A percentile compares a stretch with the other conserved stretches of the same genome.
Evolutionary conservation across 2,329 filamentous ascomycete species (phyloP).

Genomic region (Laburnicola sp.): DNA sequence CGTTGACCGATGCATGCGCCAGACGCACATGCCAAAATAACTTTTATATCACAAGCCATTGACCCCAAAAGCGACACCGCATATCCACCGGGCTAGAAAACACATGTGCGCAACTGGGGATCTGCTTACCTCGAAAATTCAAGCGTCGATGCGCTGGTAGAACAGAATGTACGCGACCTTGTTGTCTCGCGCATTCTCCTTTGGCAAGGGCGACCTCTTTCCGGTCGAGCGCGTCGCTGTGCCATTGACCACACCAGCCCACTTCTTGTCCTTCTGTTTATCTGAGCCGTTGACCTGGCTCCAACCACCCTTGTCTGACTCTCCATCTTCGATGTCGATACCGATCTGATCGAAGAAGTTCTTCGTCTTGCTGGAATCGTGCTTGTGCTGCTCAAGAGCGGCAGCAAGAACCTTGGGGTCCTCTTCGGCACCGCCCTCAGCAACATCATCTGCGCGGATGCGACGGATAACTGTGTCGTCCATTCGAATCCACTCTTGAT

Average conservation of each 20-base stretch:
- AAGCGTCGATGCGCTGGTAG: constrained; percentile 76
- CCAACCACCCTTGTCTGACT: constrained; percentile 72
- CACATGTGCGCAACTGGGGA: neutral
- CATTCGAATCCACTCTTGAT: constrained; percentile 92
- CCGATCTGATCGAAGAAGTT: constrained; percentile 74
- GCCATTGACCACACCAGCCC: constrained; percentile 68
- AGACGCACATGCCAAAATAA: constrained; percentile 8
- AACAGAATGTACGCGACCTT: constrained; percentile 97
- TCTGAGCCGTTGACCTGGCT: constrained; percentile 75
- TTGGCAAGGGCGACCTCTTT: constrained; percentile 57
- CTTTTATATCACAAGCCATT: constrained; percentile 7
- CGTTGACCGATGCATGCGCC: constrained; percentile 5
- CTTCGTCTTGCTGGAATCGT: constrained; percentile 55
- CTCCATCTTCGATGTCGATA: constrained; percentile 64
- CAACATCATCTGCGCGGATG: constrained; percentile 84
- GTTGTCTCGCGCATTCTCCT: constrained; percentile 74
- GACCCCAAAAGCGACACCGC: constrained; percentile 1
- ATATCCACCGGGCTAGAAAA: neutral
- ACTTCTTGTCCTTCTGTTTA: constrained; percentile 65
- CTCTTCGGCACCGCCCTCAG: constrained; percentile 80
- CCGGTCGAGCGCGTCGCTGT: constrained; percentile 57
- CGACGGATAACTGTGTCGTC: constrained; percentile 91
- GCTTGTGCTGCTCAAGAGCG: constrained; percentile 68
- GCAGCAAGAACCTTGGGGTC: constrained; percentile 69
- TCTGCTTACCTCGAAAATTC: constrained; percentile 12